Conservation (phyloP, 179 eudicot genomes). For the Monotropa hypopitys region DNA sequence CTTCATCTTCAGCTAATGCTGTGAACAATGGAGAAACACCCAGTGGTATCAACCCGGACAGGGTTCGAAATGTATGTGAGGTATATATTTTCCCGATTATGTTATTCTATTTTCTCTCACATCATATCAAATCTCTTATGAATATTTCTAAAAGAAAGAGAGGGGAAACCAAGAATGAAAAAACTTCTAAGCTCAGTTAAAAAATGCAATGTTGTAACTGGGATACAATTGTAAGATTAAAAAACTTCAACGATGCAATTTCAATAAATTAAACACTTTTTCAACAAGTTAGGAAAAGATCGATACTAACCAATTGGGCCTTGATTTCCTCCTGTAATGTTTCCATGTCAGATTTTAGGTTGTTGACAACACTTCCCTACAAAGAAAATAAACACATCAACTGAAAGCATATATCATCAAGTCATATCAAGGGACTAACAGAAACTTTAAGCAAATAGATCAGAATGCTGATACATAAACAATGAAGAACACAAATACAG, state of each 20-base stretch:
- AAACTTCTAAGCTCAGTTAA: too few species aligned
- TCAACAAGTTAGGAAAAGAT: neutral
- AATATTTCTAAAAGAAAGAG: neutral
- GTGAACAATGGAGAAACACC: neutral
- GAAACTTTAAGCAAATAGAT: neutral
- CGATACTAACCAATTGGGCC: slow-evolving; percentile 54
- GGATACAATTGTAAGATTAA: neutral
- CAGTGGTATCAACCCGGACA: neutral
- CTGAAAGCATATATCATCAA: slow-evolving; percentile 22
- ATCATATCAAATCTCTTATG: too few species aligned
- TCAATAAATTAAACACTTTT: neutral
- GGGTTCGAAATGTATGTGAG: neutral
- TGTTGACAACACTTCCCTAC: slow-evolving; percentile 71
- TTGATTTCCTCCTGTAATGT: slow-evolving; percentile 68
- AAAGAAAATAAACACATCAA: slow-evolving; percentile 6
- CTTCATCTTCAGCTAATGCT: neutral
- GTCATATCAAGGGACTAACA: neutral
- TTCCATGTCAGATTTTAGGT: slow-evolving; percentile 67
- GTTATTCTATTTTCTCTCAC: neutral
- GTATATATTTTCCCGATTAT: neutral
- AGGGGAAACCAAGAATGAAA: neutral
- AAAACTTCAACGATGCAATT: neutral
- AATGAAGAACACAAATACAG: neutral
- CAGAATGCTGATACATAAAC: neutral
- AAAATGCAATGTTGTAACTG: neutral